Evolutionary conservation across 2,329 filamentous ascomycete species (phyloP), one percentile per base, ranked within the genome.

Genomic region (Fusarium nisikadoi): DNA sequence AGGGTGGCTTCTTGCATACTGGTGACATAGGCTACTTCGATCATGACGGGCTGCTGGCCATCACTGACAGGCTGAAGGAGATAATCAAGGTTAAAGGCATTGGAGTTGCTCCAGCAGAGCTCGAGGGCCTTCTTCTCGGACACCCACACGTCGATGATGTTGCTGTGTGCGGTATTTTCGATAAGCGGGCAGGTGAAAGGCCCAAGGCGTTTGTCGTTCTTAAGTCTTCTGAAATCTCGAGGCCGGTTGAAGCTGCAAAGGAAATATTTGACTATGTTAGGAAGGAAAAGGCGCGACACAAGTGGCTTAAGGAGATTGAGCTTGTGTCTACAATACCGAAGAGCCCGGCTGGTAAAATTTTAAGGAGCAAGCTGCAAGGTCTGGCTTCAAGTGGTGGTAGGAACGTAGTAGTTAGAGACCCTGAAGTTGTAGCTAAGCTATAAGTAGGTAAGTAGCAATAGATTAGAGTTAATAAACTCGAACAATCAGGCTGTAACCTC

Each of bases 1-100:
- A 35, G 2, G 33, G 62, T 19, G 65, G 49, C 0, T 68, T 67
- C 13, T 12, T 68, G 3, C 46, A 38, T 2, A 68, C 65, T 0
- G 65, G 65, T 0, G 63, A 68, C 14, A 49, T 68, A 29, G 65
- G 65, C 4, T 33, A 14, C 6, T 17, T 67, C 5, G 36, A 68
- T 4, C 9, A 55, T 3, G 31, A 67, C 3, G 62, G 65, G 0
- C 47, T 68, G 14, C 11, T 67, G 3, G 17, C 31, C 1, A 68
- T 67, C 5, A 38, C 39, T 5, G 65, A 68, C 2, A 25, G 65
- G 6, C 2, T 68, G 5, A 68, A 68, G 8, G 65, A 68, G 25
- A 46, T 68, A n/a, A 68, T 68, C 12, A 68, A 68, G 8, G 65
- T 68, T 11, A 68, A 57, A 13, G 63, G 63, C 6, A n/a, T 43